Base-by-base conservation (phyloP, 75 land plant genomes). In the Selaginella tamariscina region DNA sequence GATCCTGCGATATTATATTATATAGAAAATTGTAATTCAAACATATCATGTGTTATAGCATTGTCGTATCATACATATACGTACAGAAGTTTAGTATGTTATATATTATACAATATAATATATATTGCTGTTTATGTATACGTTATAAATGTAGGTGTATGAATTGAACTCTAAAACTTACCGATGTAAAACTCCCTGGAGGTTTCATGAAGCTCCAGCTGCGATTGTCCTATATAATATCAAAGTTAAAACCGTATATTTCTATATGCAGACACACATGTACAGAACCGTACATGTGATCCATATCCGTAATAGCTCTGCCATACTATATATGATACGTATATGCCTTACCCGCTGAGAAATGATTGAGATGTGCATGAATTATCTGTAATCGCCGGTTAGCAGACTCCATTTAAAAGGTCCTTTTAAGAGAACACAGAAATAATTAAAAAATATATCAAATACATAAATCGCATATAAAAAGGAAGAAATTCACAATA, bases 101-200 rank as follows among this genome's bases (percentile, higher is more conserved):
- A 31, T n/a, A 66, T 22, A 1, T 1, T 32, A 2, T 66, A 32
- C 24, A 64, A 22, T 8, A 1, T 1, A 8, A 64, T 8, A 24
- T 64, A 18, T 33, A 66, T 32, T 24, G 32, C 31, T 0, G 18
- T 32, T 31, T 27, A 26, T 13, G n/a, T n/a, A n/a, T n/a, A n/a
- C n/a, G n/a, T n/a, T n/a, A 32, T 32, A 64, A 29, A 32, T 5
- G 5, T 1, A 66, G 20, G 22, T 31, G 33, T 31, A 33, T 27
- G 27, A 39, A 0, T 28, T 44, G 20, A 32, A 30, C 11, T 24
- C 24, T 5, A 32, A 29, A 22, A 28, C 24, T 2, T 56, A 75
- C 78, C 68, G 2, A 67, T 65, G 21, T 24, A 67, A 67, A 71
- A 67, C 31, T 76, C 78, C 55, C 70, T 73, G 56, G 56, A 31